These are phyloP conservation scores for Ramaria sp. DNA, from an alignment of 768 basidiomycete species.

Conservation along the genomic window DNA sequence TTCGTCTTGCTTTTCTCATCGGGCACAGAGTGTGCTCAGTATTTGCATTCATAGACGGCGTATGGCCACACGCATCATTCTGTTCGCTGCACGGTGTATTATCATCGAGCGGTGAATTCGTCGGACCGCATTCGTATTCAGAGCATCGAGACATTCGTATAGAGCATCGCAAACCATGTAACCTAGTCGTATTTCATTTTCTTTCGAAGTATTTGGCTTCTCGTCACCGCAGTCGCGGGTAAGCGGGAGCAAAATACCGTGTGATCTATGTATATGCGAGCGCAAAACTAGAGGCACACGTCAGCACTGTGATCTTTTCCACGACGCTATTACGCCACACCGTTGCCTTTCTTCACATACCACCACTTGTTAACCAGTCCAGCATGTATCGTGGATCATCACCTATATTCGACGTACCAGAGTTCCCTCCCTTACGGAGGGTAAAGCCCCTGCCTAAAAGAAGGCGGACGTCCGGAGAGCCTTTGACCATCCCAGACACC, in stretches of 20 bases:
- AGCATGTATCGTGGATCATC: conserved; percentile 24
- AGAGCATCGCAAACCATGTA: conserved; percentile 8
- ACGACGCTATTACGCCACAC: neutral
- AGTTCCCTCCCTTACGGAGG: conserved; percentile 49
- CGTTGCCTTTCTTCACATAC: neutral
- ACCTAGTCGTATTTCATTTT: conserved; percentile 3
- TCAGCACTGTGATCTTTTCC: conserved; percentile 1
- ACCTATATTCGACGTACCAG: conserved; percentile 54
- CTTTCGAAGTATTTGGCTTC: neutral
- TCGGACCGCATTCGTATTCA: conserved; percentile 6
- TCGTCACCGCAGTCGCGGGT: neutral
- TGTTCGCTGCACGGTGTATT: conserved; percentile 7
- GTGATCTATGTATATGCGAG: neutral
- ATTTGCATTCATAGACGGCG: conserved; percentile 11
- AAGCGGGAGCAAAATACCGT: neutral
- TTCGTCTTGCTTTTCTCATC: conserved; percentile 4
- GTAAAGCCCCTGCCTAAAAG: conserved; percentile 76
- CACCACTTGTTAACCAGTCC: neutral
- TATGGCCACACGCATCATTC: conserved; percentile 8
- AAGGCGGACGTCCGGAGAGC: conserved; percentile 35
- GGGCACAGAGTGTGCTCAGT: neutral
- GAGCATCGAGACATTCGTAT: conserved; percentile 7
- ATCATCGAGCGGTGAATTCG: conserved; percentile 2
- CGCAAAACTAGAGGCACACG: neutral
- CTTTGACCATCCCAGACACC: neutral